Evolutionary conservation across 306 rosid species (phyloP), one percentile per base, ranked within the genome.

Genomic region (Acacia confusa): DNA sequence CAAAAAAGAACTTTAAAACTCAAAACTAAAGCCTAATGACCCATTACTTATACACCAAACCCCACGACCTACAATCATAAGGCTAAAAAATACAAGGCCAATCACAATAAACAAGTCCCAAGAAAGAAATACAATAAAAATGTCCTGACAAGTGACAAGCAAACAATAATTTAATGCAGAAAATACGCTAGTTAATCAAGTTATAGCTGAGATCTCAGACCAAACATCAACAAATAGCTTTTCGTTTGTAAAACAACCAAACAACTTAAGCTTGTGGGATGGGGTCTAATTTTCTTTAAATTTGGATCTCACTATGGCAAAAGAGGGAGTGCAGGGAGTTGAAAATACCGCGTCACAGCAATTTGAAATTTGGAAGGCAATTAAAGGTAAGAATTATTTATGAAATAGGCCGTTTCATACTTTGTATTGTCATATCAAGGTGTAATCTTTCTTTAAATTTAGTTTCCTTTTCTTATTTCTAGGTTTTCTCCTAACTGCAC

Each of bases 111-210:
- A 58, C 30, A 58, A 24, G 65, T 58, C 65, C 30, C 65, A 58
- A 58, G 16, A 58, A 24, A 58, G 65, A 58, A 58, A 10, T 58
- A 58, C 15, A 24, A 58, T 58, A 24, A 58, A 10, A 22, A 58
- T 1, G 65, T 58, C 16, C 32, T 10, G 65, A 8, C 14, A 69
- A 50, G 82, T 58, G 65, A 10, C 14, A 69, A 50, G 82, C n/a
- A 52, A 50, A 66, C 52, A 43, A 40, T 9, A 7, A 4, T n/a
- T 60, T 14, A 15, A 52, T 19, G 28, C 64, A 27, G 36, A 48
- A 32, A 32, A 17, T 16, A 65, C 32, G 25, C 43, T 32, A 30
- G 91, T 81, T 92, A 94, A 77, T 85, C 89, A 22, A 22, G 30
- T 84, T 91, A 97, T 77, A 90, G 82, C 70, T 66, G 71, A 19